phyloP scores from a whole-genome alignment of 2,329 filamentous ascomycete species.

The Calonectria montana region DNA sequence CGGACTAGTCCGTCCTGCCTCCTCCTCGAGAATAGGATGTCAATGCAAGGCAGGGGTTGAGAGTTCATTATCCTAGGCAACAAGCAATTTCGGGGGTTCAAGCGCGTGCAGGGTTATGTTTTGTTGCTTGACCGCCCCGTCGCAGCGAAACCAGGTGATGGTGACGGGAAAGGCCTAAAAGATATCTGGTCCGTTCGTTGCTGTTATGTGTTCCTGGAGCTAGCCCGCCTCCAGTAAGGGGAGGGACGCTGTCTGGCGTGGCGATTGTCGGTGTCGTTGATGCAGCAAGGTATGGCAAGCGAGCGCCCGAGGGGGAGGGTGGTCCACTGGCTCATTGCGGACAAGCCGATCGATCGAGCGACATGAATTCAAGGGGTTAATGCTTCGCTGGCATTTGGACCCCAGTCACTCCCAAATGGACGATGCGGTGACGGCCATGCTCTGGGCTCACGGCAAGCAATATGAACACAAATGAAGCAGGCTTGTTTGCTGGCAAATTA shows the following conservation, averaged over 20 bases:
- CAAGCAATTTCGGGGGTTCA: slow-evolving; percentile 38
- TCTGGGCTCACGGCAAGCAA: background rate
- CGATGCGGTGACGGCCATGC: slow-evolving; percentile 8
- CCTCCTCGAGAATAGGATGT: background rate
- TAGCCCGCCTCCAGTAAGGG: background rate
- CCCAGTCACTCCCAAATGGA: background rate
- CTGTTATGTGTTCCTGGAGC: slow-evolving; percentile 1
- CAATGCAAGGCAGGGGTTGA: slow-evolving; percentile 30
- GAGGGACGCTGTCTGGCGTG: background rate
- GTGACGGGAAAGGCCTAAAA: background rate
- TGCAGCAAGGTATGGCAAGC: slow-evolving; percentile 4
- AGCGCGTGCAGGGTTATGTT: slow-evolving; percentile 19
- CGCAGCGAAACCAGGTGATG: background rate
- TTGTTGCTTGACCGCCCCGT: slow-evolving; percentile 1
- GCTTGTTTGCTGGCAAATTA: background rate
- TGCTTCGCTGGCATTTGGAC: slow-evolving; percentile 20
- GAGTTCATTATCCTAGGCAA: slow-evolving; percentile 35
- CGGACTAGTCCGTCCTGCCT: background rate
- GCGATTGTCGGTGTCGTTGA: background rate
- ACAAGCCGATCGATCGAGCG: slow-evolving; percentile 18
- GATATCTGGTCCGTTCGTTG: background rate
- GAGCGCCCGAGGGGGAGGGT: background rate
- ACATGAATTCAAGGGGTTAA: slow-evolving; percentile 20
- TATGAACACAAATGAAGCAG: background rate
- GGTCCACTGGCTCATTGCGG: slow-evolving; percentile 7